These are phyloP conservation scores for Pichia sp. DNA, from an alignment of 1,139 yeast species.

Conservation along the genomic window DNA sequence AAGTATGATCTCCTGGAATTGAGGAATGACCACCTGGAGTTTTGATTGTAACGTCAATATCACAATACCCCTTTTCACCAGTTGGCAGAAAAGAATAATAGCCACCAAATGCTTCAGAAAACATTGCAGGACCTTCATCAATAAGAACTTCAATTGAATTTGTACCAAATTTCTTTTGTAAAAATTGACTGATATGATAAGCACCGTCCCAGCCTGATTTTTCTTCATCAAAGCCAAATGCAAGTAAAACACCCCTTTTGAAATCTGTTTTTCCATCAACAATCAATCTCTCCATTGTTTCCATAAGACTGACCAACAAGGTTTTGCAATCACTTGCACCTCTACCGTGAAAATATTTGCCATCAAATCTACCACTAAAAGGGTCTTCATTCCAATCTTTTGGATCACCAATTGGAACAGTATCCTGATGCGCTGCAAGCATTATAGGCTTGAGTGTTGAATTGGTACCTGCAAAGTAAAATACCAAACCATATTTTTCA, in stretches of 20 bases:
- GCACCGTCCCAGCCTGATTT: conserved; percentile 58
- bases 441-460: conserved; percentile 51
- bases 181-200: conserved; percentile 32
- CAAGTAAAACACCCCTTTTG: conserved; percentile 47
- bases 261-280: conserved; percentile 41
- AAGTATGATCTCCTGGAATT: conserved; percentile 63
- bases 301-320: conserved; percentile 48
- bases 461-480: conserved; percentile 39
- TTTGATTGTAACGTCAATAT: conserved; percentile 38
- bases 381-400: conserved; percentile 66
- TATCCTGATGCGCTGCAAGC: conserved; percentile 75
- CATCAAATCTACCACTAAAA: conserved; percentile 62
- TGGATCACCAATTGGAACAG: conserved; percentile 64
- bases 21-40: conserved; percentile 73
- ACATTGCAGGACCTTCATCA: conserved; percentile 59
- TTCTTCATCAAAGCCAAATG: conserved; percentile 74
- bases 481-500: conserved; percentile 37
- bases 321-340: conserved; percentile 63
- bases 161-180: conserved; percentile 46
- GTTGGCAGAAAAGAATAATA: conserved; percentile 40
- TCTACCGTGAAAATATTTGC: conserved; percentile 52
- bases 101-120: conserved; percentile 16
- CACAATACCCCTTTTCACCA: conserved; percentile 62
- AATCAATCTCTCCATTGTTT: conserved; percentile 47
- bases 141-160: conserved; percentile 49